Conservation (phyloP, 2,329 filamentous ascomycete genomes). For the Curvularia verruculosa region DNA sequence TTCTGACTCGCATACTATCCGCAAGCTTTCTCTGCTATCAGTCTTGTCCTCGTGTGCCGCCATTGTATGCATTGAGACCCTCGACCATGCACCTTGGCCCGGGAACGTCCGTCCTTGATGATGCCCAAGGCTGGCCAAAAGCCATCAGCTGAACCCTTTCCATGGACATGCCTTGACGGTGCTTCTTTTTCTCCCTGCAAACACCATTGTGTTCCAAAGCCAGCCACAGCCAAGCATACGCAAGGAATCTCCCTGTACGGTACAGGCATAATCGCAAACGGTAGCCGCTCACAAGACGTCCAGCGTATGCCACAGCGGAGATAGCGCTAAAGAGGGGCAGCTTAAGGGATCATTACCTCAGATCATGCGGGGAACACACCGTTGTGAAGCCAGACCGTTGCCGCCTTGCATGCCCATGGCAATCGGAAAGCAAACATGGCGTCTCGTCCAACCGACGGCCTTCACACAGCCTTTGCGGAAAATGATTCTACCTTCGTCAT, state of each 20-base stretch:
- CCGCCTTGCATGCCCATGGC: constrained; percentile 6
- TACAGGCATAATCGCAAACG: not conserved
- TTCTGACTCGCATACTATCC: constrained; percentile 47
- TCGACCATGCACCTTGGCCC: constrained; percentile 30
- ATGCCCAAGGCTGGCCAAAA: constrained; percentile 19
- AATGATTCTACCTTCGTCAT: constrained; percentile 3
- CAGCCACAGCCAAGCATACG: not conserved
- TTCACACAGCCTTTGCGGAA: constrained; percentile 2
- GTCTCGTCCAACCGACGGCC: not conserved
- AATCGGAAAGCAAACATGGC: constrained; percentile 2
- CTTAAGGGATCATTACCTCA: constrained; percentile 14
- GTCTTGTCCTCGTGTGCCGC: constrained; percentile 18
- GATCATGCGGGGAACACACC: constrained; percentile 16
- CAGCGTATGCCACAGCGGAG: not conserved
- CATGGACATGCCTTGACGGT: not conserved
- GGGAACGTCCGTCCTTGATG: constrained; percentile 16
- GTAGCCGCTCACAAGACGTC: not conserved
- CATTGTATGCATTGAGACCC: constrained; percentile 29
- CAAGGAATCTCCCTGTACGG: not conserved
- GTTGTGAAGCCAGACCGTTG: constrained; percentile 9
- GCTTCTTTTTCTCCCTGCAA: constrained; percentile 2
- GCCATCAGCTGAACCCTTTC: not conserved
- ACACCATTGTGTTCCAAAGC: not conserved
- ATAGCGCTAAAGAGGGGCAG: constrained; percentile 12
- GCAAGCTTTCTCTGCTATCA: constrained; percentile 28